Conservation (phyloP, 208 protist species). For the Acanthamoeba comandoni region DNA sequence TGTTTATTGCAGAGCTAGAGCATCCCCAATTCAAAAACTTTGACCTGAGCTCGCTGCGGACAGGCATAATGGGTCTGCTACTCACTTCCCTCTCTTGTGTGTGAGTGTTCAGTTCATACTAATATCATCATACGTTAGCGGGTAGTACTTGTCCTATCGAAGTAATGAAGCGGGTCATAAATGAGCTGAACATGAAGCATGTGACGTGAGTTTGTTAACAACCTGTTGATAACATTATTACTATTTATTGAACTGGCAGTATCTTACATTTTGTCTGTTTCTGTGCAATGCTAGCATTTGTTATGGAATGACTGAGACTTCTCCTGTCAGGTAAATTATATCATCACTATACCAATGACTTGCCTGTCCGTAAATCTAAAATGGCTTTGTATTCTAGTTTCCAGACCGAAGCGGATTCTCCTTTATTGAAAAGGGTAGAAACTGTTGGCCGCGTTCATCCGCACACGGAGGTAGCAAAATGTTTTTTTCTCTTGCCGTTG, state of each 20-base stretch:
- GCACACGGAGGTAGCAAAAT: slow-evolving; percentile 77
- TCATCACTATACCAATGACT: slow-evolving; percentile 1
- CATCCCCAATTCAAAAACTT: slow-evolving; percentile 82
- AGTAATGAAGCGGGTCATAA: slow-evolving; percentile 82
- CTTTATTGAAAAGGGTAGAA: slow-evolving; percentile 73
- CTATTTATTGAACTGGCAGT: background rate
- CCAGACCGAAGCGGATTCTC: slow-evolving; percentile 79
- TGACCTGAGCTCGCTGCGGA: slow-evolving; percentile 81
- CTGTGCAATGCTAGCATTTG: slow-evolving; percentile 72
- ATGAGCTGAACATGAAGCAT: slow-evolving; percentile 84
- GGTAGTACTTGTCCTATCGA: slow-evolving; percentile 84
- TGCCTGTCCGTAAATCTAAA: background rate
- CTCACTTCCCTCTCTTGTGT: background rate
- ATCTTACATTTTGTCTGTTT: slow-evolving; percentile 8
- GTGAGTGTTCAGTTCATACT: background rate
- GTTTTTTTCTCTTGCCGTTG: background rate
- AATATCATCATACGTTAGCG: slow-evolving; percentile 51
- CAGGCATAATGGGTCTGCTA: slow-evolving; percentile 87
- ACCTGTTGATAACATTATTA: too few species aligned
- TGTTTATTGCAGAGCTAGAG: slow-evolving; percentile 86
- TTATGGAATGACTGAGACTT: slow-evolving; percentile 89
- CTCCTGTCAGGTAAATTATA: slow-evolving; percentile 78
- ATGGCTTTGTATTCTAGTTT: background rate
- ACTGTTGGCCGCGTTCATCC: slow-evolving; percentile 86
- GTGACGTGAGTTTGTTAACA: slow-evolving; percentile 66